Evolutionary conservation across 768 basidiomycete genomes (phyloP).

Genomic region (Xerocomellus intermedius): DNA sequence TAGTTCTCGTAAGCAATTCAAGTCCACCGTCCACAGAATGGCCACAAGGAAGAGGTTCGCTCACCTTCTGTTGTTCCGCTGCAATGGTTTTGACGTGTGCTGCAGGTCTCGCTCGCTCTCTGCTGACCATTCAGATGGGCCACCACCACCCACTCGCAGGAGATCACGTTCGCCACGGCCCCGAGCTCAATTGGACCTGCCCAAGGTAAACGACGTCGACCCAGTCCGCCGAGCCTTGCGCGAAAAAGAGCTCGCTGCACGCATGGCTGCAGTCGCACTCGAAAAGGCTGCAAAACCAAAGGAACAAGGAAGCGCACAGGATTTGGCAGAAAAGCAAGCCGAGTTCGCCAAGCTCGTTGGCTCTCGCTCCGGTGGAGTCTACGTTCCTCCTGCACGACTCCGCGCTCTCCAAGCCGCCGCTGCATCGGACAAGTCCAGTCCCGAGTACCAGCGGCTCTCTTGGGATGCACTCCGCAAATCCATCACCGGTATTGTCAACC

Average conservation of each 20-base stretch:
- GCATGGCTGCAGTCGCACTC: constrained; percentile 66
- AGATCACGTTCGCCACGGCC: constrained; percentile 40
- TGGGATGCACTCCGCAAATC: constrained; percentile 99
- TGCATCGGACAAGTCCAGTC: constrained; percentile 72
- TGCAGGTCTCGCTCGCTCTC: constrained; percentile 52
- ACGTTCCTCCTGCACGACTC: constrained; percentile 92
- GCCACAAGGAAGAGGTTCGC: constrained; percentile 49
- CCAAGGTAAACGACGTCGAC: constrained; percentile 68
- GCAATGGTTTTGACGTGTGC: neutral
- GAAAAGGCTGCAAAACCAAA: constrained; percentile 56
- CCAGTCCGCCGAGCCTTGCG: constrained; percentile 74
- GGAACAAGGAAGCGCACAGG: constrained; percentile 43
- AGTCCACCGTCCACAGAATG: constrained; percentile 36
- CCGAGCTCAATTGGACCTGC: constrained; percentile 37
- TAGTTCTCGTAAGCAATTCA: no score
- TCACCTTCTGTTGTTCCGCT: neutral
- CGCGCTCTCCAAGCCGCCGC: constrained; percentile 88
- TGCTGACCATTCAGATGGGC: constrained; percentile 31
- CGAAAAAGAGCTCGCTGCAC: constrained; percentile 74
- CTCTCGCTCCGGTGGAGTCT: constrained; percentile 89
- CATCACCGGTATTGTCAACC: constrained; percentile 99
- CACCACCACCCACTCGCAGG: constrained; percentile 42
- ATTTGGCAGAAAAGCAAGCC: constrained; percentile 65
- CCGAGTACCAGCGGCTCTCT: constrained; percentile 91
- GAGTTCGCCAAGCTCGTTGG: constrained; percentile 87